These are phyloP conservation scores for Atkinsonella texensis DNA, from an alignment of 2,329 filamentous ascomycete genomes.

Conservation along the genomic window DNA sequence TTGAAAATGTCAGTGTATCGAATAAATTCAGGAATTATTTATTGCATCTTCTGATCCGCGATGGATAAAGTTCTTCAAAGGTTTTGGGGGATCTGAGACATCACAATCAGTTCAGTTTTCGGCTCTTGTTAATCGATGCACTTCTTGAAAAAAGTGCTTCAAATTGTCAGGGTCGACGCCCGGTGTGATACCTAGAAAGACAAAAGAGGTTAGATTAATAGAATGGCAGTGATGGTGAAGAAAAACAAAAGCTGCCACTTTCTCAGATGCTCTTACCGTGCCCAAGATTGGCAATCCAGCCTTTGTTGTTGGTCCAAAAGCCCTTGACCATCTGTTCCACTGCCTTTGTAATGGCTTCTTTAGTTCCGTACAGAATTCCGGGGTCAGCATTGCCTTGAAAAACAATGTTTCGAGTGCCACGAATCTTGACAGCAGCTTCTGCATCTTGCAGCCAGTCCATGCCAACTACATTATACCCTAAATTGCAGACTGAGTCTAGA, in stretches of 20 bases:
- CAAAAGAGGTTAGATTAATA: neutral
- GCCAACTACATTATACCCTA: constrained; percentile 87
- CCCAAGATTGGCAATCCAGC: constrained; percentile 95
- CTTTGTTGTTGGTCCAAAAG: constrained; percentile 68
- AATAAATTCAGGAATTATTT: neutral
- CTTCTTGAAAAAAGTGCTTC: constrained; percentile 87
- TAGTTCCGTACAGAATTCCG: constrained; percentile 78
- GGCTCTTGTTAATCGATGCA: constrained; percentile 57
- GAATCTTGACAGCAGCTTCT: constrained; percentile 67
- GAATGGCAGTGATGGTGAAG: neutral
- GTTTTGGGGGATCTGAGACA: neutral
- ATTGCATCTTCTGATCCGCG: neutral
- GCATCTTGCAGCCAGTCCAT: constrained; percentile 93
- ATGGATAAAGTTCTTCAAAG: neutral
- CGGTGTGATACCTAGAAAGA: constrained; percentile 68
- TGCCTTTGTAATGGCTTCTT: constrained; percentile 65
- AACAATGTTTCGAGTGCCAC: constrained; percentile 60
- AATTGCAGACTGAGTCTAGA: constrained; percentile 72
- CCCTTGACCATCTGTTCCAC: constrained; percentile 81
- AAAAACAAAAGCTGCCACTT: neutral
- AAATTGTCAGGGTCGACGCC: constrained; percentile 89
- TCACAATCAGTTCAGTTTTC: neutral
- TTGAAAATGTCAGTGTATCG: neutral
- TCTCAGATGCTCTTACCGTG: constrained; percentile 48
- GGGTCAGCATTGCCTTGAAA: constrained; percentile 96